Evolutionary conservation across 2,329 filamentous ascomycete species (phyloP).

Genomic region (Coccinonectria pachysandricola): DNA sequence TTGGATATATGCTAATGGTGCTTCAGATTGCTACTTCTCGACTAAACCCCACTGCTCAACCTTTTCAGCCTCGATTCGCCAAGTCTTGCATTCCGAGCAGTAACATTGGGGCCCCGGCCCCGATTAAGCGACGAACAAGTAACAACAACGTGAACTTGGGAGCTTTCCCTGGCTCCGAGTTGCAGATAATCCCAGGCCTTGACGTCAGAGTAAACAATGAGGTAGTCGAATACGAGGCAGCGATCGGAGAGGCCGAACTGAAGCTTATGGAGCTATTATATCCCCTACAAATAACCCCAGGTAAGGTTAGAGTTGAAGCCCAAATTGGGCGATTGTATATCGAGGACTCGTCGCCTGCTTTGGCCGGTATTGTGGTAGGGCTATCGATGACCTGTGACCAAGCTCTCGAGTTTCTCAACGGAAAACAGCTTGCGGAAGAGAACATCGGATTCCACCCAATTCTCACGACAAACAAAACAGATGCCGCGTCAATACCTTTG

Average conservation of each 20-base stretch:
- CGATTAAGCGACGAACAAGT: too few relatives aligned
- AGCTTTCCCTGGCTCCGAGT: too few relatives aligned
- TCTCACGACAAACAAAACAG: conserved; percentile 17
- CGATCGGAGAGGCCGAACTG: conserved; percentile 6
- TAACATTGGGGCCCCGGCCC: too few relatives aligned
- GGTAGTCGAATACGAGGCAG: conserved; percentile 1
- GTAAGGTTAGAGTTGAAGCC: conserved; percentile 14
- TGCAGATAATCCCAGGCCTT: too few relatives aligned
- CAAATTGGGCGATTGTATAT: conserved; percentile 22
- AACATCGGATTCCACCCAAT: conserved; percentile 18
- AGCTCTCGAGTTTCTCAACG: conserved; percentile 7
- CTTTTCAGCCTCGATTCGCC: too few relatives aligned
- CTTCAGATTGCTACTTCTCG: too few relatives aligned
- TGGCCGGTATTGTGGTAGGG: conserved; percentile 12
- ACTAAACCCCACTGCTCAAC: too few relatives aligned
- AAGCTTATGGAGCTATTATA: conserved; percentile 7
- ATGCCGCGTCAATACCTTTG: conserved; percentile 13
- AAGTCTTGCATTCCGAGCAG: too few relatives aligned
- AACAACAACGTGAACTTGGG: too few relatives aligned
- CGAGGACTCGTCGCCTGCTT: conserved; percentile 8
- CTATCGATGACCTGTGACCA: conserved; percentile 12
- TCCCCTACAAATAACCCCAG: conserved; percentile 15
- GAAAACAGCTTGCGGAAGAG: conserved; percentile 1
- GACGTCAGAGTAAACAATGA: too few relatives aligned
- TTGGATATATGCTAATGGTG: too few relatives aligned